Evolutionary conservation across 148 eudicot species (phyloP), one percentile per base, ranked within the genome.

Genomic region (Camellia lanceoleosa): DNA sequence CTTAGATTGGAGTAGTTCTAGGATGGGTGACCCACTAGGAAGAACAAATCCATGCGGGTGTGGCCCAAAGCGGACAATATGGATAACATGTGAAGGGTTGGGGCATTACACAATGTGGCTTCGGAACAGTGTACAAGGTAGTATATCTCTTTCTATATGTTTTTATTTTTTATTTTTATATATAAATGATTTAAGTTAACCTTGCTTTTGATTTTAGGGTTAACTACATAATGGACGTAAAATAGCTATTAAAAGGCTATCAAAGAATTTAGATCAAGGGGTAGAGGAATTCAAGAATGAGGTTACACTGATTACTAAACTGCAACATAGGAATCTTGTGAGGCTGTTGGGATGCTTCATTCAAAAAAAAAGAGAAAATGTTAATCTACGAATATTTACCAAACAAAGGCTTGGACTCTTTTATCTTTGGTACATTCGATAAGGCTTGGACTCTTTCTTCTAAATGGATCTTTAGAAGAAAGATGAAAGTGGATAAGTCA

Each of bases 271-370:
- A 8, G 89, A 88, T 55, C 92, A 88, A 80, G 94, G 94, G 47
- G 71, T 84, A 8, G 78, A 87, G 55, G 94, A 89, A 74, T 91
- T 91, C 68, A 89, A 85, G 84, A 91, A 90, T 76, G 93, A 90
- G 79, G 90, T 89, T 6, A 82, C 82, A 44, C 73, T 89, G 58
- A 87, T 90, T 47, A 86, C 93, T 4, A 90, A 85, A 78, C 90
- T 90, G 54, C 93, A 90, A 58, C 91, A 90, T 74, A 76, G 89
- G 65, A 90, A 90, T 82, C 86, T 90, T 44, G 92, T 90, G 7
- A 85, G 84, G 68, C 84, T 90, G 76, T 62, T 90, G 47, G 90
- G 92, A 30, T 90, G 87, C 72, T 90, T 89, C 78, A 77, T 86
- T 42, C 78, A 72, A 74, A 83, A 83, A n/a, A 63, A 85, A 83